These are phyloP conservation scores for Lodderomyces oxycetoniae DNA, from an alignment of 1,139 yeast genomes.

Conservation along the genomic window DNA sequence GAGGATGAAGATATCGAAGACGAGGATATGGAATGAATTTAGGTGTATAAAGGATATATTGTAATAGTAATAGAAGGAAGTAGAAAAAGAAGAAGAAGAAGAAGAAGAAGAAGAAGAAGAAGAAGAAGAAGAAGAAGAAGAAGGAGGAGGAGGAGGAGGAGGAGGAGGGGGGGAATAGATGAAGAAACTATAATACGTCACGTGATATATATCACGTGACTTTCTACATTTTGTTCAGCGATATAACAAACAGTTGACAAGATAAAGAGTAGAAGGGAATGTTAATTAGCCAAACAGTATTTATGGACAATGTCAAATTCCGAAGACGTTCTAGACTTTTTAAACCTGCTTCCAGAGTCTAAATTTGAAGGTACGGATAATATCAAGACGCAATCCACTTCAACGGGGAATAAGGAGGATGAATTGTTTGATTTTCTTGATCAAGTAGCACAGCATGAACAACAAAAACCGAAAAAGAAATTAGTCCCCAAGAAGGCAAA, in stretches of 20 bases:
- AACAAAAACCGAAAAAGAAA: slow-evolving; percentile 19
- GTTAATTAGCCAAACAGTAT: no score
- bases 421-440: slow-evolving; percentile 86
- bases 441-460: slow-evolving; percentile 58
- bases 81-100: no score
- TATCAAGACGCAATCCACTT: slow-evolving; percentile 9
- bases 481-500: slow-evolving; percentile 25
- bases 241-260: no score
- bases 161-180: slow-evolving; percentile 1
- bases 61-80: no score
- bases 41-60: no score
- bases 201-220: no score
- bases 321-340: slow-evolving; percentile 84
- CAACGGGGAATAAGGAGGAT: slow-evolving; percentile 8
- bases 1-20: slow-evolving; percentile 18
- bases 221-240: no score
- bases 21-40: slow-evolving; percentile 3
- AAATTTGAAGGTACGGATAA: slow-evolving; percentile 33
- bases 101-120: slow-evolving; percentile 20
- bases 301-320: slow-evolving; percentile 9
- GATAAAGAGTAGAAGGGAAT: no score
- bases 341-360: slow-evolving; percentile 80
- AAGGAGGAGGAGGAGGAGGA: neutral
- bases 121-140: slow-evolving; percentile 2
- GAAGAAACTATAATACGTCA: no score